Conservation (phyloP, 148 eudicot species). For the Rhododendron williamsianum region DNA sequence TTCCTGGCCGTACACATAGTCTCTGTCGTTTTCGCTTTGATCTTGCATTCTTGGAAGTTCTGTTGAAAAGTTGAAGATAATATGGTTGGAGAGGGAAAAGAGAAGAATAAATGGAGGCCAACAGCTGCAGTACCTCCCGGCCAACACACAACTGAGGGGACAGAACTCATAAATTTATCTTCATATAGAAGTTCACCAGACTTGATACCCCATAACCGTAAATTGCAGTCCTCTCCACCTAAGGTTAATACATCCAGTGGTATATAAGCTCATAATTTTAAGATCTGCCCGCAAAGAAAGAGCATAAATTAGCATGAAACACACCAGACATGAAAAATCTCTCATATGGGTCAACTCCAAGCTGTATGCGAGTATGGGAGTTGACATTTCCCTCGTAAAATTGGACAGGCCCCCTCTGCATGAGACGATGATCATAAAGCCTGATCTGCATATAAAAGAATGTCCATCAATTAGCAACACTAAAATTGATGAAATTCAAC, state of each 20-base stretch:
- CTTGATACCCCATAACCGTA: conserved; percentile 75
- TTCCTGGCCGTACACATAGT: conserved; percentile 6
- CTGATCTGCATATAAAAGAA: conserved; percentile 43
- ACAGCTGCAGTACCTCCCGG: conserved; percentile 31
- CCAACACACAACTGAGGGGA: conserved; percentile 67
- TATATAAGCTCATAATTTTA: not conserved
- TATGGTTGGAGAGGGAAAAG: conserved; percentile 5
- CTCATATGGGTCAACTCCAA: conserved; percentile 72
- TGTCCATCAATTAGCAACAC: conserved; percentile 4
- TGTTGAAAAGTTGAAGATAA: conserved; percentile 5
- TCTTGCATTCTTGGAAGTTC: conserved; percentile 15
- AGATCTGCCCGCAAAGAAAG: not conserved
- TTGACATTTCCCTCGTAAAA: conserved; percentile 75
- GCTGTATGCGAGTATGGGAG: conserved; percentile 64
- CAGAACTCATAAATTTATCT: conserved; percentile 46
- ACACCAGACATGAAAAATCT: conserved; percentile 67
- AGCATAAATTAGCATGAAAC: not conserved
- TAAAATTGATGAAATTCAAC: not conserved
- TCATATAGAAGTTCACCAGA: conserved; percentile 72
- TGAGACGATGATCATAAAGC: conserved; percentile 86
- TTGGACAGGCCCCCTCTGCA: conserved; percentile 68
- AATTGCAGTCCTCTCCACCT: conserved; percentile 88
- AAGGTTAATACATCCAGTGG: not conserved
- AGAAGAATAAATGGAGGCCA: not conserved
- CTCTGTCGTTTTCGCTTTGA: conserved; percentile 7